Conservation (phyloP, 2,329 filamentous ascomycete species). For the Colletotrichum sp. region DNA sequence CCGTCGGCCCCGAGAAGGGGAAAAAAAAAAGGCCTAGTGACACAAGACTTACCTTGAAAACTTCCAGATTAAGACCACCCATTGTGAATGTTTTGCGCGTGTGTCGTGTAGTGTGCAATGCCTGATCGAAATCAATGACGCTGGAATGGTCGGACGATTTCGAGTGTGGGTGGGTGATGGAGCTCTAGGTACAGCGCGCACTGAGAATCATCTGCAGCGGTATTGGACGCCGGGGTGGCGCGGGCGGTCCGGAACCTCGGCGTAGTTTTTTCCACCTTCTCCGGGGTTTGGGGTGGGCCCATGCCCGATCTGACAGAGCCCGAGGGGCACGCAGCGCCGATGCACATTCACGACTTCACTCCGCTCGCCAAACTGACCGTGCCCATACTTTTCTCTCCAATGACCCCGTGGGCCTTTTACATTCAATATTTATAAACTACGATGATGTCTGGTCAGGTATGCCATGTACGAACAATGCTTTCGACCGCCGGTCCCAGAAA, state of each 20-base stretch:
- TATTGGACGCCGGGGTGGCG: constrained; percentile 2
- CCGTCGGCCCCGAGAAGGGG: neutral
- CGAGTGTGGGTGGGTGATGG: neutral
- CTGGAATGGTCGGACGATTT: constrained; percentile 2
- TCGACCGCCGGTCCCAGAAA: neutral
- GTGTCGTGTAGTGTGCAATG: neutral
- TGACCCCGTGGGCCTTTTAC: neutral
- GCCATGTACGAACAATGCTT: constrained; percentile 9
- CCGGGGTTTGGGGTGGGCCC: constrained; percentile 8
- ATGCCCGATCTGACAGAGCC: constrained; percentile 10
- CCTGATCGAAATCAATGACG: neutral
- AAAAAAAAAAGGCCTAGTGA: neutral
- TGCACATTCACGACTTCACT: neutral
- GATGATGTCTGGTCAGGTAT: constrained; percentile 11
- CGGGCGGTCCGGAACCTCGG: constrained; percentile 9
- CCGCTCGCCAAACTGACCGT: neutral
- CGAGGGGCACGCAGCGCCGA: neutral
- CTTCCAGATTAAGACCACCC: constrained; percentile 84
- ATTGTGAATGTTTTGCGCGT: constrained; percentile 40
- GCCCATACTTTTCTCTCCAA: neutral
- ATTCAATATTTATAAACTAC: constrained; percentile 6
- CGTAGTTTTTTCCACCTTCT: constrained; percentile 14
- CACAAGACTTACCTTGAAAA: constrained; percentile 73
- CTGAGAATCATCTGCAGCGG: constrained; percentile 12
- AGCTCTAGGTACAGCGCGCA: neutral